A percentile compares a stretch with the other conserved stretches of the same genome.
Conservation (phyloP, 495 filamentous ascomycete species). For the Tetracladium setigerum region DNA sequence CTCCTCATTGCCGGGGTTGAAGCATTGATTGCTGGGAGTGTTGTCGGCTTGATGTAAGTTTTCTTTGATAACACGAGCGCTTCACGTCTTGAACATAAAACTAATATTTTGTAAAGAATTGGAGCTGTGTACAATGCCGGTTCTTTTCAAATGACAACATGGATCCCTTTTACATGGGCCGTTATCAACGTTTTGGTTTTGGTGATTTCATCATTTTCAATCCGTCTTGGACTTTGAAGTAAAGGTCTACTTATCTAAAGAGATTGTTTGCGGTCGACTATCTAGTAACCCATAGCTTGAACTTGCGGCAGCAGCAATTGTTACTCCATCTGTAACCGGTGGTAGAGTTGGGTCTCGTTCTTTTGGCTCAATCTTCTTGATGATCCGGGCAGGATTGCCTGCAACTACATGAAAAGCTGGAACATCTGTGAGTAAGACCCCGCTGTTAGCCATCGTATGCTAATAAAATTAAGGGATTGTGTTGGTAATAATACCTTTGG, state of each 20-base stretch:
- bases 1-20: slow-evolving; percentile 68
- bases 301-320: too few species aligned
- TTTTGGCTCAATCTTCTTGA: slow-evolving; percentile 43
- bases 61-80: not conserved
- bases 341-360: slow-evolving; percentile 10
- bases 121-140: slow-evolving; percentile 83
- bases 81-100: not conserved
- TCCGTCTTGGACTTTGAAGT: slow-evolving; percentile 81
- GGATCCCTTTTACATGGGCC: slow-evolving; percentile 95
- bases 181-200: slow-evolving; percentile 83
- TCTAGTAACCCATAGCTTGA: not conserved
- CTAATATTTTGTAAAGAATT: slow-evolving; percentile 44
- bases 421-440: slow-evolving; percentile 34
- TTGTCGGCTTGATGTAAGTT: slow-evolving; percentile 82
- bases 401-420: slow-evolving; percentile 54
- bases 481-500: slow-evolving; percentile 37
- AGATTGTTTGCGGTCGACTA: not conserved
- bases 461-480: too few species aligned
- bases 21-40: slow-evolving; percentile 76
- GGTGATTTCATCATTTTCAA: slow-evolving; percentile 87
- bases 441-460: too few species aligned
- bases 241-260: not conserved
- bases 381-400: slow-evolving; percentile 59
- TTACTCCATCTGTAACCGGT: not conserved
- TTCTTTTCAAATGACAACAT: slow-evolving; percentile 90